Evolutionary conservation across 371 early-diverging fungal species (phyloP).

Genomic region (Haplosporangium sp.): DNA sequence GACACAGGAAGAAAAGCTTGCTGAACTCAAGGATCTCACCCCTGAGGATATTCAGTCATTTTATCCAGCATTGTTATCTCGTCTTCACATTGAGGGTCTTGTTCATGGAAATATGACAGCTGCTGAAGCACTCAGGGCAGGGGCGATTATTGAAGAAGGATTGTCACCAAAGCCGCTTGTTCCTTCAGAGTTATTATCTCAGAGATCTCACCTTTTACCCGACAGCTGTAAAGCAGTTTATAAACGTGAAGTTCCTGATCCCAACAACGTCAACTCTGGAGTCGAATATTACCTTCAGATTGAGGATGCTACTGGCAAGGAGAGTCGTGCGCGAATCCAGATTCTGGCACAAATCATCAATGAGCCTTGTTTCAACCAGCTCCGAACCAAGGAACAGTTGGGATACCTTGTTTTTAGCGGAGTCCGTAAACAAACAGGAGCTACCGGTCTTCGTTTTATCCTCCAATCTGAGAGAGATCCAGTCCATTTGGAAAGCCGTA

Average conservation of each 20-base stretch:
- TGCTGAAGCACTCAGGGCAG: slow-evolving; percentile 72
- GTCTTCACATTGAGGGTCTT: slow-evolving; percentile 81
- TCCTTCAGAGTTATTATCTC: slow-evolving; percentile 67
- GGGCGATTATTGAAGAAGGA: slow-evolving; percentile 62
- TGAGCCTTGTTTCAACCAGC: slow-evolving; percentile 93
- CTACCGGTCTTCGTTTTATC: slow-evolving; percentile 79
- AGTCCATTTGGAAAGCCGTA: slow-evolving; percentile 83
- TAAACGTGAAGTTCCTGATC: slow-evolving; percentile 74
- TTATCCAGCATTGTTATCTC: slow-evolving; percentile 74
- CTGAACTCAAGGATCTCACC: slow-evolving; percentile 69
- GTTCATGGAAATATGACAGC: slow-evolving; percentile 86
- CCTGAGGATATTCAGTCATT: slow-evolving; percentile 80
- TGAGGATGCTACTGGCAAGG: slow-evolving; percentile 65
- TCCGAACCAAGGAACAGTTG: slow-evolving; percentile 93
- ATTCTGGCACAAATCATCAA: slow-evolving; percentile 82
- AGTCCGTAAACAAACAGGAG: slow-evolving; percentile 71
- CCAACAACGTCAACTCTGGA: slow-evolving; percentile 88
- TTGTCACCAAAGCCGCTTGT: slow-evolving; percentile 73
- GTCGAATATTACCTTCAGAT: slow-evolving; percentile 84
- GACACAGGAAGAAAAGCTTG: slow-evolving; percentile 85
- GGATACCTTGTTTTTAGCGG: slow-evolving; percentile 87
- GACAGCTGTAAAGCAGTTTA: slow-evolving; percentile 71
- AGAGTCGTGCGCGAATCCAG: slow-evolving; percentile 72
- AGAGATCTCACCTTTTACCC: slow-evolving; percentile 79
- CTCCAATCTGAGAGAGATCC: slow-evolving; percentile 92